Conservation (phyloP, 495 filamentous ascomycete genomes). For the Aspergillus olivimuriae region DNA sequence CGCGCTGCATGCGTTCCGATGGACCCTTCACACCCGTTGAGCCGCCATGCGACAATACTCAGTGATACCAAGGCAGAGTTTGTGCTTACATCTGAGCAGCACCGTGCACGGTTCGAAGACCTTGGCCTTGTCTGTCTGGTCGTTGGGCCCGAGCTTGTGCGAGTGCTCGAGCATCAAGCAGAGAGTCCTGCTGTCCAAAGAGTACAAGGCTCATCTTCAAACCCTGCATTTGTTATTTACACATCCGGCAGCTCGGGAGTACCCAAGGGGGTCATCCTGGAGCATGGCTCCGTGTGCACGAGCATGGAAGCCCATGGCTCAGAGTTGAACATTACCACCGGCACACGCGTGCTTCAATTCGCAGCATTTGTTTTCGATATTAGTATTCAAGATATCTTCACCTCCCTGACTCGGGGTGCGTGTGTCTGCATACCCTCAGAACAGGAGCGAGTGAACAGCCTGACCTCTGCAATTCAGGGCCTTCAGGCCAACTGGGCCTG, state of each 20-base stretch:
- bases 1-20: background rate
- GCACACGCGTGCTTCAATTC: conserved; percentile 19
- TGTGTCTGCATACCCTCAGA: conserved; percentile 29
- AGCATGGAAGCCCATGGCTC: background rate
- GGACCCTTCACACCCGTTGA: conserved; percentile 3
- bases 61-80: too few species aligned
- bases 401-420: conserved; percentile 22
- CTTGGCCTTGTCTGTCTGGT: background rate
- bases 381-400: conserved; percentile 17
- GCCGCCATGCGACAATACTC: background rate
- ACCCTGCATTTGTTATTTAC: conserved; percentile 22
- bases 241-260: conserved; percentile 37
- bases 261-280: conserved; percentile 38
- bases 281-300: conserved; percentile 21
- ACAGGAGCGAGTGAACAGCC: too few species aligned
- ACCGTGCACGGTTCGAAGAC: background rate
- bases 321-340: background rate
- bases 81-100: background rate
- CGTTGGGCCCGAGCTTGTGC: background rate
- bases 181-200: background rate
- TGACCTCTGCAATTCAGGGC: too few species aligned
- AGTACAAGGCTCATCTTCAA: background rate
- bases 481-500: background rate
- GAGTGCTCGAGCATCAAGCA: background rate
- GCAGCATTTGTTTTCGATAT: conserved; percentile 27